phyloP scores from a whole-genome alignment of 176 grass and related monocot genomes.

The Guadua angustifolia region DNA sequence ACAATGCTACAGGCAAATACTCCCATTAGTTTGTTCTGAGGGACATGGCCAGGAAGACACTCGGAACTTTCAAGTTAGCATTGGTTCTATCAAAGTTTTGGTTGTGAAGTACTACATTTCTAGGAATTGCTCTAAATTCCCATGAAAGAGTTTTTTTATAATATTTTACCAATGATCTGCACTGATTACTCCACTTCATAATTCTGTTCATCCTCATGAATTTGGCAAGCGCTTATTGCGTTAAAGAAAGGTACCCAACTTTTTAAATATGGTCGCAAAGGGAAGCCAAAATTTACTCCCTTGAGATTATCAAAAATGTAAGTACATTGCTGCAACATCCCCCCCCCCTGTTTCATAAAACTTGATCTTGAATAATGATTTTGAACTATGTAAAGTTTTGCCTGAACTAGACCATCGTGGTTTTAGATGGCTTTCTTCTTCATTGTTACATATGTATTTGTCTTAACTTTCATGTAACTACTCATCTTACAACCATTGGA shows the following conservation, averaged over 20 bases:
- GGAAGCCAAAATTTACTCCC: constrained; percentile 92
- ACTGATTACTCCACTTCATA: background rate
- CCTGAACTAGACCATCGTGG: background rate
- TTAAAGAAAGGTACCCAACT: constrained; percentile 92
- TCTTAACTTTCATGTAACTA: background rate
- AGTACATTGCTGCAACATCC: constrained; percentile 38
- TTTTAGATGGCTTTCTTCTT: background rate
- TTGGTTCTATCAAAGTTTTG: constrained; percentile 19
- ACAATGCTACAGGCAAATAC: constrained; percentile 19
- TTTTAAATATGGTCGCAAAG: constrained; percentile 93
- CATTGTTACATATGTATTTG: background rate
- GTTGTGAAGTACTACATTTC: background rate
- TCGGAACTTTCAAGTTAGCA: constrained; percentile 35
- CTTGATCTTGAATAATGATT: background rate
- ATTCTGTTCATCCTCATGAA: constrained; percentile 20
- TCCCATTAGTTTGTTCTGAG: constrained; percentile 14
- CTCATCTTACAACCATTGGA: background rate
- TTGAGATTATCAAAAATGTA: constrained; percentile 86
- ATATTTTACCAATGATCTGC: background rate
- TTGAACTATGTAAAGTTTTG: background rate
- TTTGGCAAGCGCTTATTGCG: constrained; percentile 68
- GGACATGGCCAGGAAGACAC: constrained; percentile 35
- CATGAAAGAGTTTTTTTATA: background rate
- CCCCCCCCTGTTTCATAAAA: background rate
- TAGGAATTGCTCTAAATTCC: background rate